Evolutionary conservation across 441 rosid genomes (phyloP).

Genomic region (Adansonia madagascariensis): DNA sequence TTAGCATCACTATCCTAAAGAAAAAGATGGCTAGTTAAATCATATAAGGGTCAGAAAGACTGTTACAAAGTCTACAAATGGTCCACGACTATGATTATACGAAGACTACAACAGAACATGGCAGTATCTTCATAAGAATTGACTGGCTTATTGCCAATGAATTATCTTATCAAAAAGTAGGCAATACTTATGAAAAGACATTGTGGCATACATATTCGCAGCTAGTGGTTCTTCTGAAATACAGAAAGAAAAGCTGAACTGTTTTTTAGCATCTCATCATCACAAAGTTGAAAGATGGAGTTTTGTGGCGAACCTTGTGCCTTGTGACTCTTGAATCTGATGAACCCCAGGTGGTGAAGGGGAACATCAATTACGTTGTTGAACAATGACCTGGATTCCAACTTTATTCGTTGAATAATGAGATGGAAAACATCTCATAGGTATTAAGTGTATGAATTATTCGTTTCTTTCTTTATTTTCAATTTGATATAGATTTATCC

Average conservation of each 20-base stretch:
- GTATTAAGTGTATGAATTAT: slow-evolving; percentile 13
- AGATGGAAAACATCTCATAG: slow-evolving; percentile 46
- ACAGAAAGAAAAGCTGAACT: slow-evolving; percentile 32
- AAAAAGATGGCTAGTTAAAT: not conserved
- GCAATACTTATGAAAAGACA: slow-evolving; percentile 40
- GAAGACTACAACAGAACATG: slow-evolving; percentile 43
- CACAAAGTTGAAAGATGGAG: slow-evolving; percentile 56
- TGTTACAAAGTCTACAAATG: slow-evolving; percentile 40
- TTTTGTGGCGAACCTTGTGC: slow-evolving; percentile 80
- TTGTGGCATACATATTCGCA: slow-evolving; percentile 56
- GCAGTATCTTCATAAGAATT: slow-evolving; percentile 40
- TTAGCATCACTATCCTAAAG: slow-evolving; percentile 15
- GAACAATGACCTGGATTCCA: slow-evolving; percentile 67
- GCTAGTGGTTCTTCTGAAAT: slow-evolving; percentile 56
- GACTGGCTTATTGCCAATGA: slow-evolving; percentile 38
- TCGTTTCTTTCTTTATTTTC: slow-evolving; percentile 18
- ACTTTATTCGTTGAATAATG: slow-evolving; percentile 54
- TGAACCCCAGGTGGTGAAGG: slow-evolving; percentile 31
- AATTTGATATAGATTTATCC: not conserved
- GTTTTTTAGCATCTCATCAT: slow-evolving; percentile 61
- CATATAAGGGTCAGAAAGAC: slow-evolving; percentile 25
- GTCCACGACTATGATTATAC: slow-evolving; percentile 14
- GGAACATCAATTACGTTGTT: slow-evolving; percentile 38
- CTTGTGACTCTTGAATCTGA: slow-evolving; percentile 48
- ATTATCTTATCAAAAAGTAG: slow-evolving; percentile 38